Base-by-base conservation (phyloP, 1,284 basidiomycete genomes). In the Cryptococcus hybrid region DNA sequence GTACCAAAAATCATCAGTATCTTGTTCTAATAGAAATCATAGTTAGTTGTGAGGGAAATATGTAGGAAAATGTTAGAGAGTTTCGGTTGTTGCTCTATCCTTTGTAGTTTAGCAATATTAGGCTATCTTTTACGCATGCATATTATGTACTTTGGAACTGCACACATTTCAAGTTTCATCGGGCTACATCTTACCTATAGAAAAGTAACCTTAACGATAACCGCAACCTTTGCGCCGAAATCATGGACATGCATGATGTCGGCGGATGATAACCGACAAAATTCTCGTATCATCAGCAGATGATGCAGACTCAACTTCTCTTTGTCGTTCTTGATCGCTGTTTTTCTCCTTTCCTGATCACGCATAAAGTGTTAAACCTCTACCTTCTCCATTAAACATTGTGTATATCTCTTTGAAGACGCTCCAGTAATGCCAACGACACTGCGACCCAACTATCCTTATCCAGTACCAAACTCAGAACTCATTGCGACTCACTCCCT, bases 1-100 rank as follows among this genome's bases (percentile, higher is more conserved):
- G 44, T 69, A 55, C 52, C 52, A 68, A 52, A 66, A 54, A 13
- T 71, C 34, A 57, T 61, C 34, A 54, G 51, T 15, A 49, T 61
- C 37, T 56, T 75, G 40, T 74, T 74, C 62, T 74, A 68, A 42
- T n/a, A 42, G 40, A 42, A 42, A n/a, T 42, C n/a, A n/a, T 11
- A 42, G 11, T 9, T 11, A 11, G 9, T 9, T 42, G 40, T 42
- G 40, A n/a, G 40, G 40, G 40, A 42, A 42, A 11, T n/a, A 42
- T 42, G 9, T 42, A 42, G 40, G 9, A 9, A 42, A n/a, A 42
- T 42, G 40, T 9, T 42, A 42, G n/a, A 42, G n/a, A 42, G 9
- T 24, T 24, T 24, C 24, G 24, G 24, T 42, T 42, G 40, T 42
- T 48, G 18, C 13, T 48, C 13, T 48, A 48, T 24, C 18, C 13